Evolutionary conservation across 176 grass and related monocot genomes (phyloP).

Genomic region (Musa acuminata): DNA sequence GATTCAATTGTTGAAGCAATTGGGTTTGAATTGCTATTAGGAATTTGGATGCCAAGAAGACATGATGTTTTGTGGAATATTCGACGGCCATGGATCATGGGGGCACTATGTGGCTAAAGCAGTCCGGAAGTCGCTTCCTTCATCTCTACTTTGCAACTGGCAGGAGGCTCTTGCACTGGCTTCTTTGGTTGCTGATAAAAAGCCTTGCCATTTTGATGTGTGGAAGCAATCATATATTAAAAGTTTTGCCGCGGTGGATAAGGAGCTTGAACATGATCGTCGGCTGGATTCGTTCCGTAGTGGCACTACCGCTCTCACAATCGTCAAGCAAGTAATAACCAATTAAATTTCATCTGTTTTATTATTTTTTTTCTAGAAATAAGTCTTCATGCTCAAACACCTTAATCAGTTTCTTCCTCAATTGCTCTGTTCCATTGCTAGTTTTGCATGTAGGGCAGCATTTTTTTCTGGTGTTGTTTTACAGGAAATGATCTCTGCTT

Average conservation of each 20-base stretch:
- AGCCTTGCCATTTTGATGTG: constrained; percentile 51
- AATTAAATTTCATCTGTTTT: no score
- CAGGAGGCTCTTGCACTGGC: constrained; percentile 53
- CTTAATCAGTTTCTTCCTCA: no score
- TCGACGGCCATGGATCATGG: constrained; percentile 90
- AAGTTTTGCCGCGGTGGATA: constrained; percentile 51
- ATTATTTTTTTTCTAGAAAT: no score
- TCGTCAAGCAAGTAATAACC: constrained; percentile 54
- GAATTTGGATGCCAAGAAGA: constrained; percentile 75
- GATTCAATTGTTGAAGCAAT: no score
- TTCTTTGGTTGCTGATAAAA: constrained; percentile 36
- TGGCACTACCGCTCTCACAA: constrained; percentile 62
- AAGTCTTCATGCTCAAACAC: no score
- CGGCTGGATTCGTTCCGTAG: constrained; percentile 58
- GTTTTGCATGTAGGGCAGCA: no score
- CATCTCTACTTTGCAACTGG: constrained; percentile 66
- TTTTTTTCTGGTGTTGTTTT: background rate
- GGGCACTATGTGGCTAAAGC: constrained; percentile 81
- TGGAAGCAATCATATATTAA: constrained; percentile 56
- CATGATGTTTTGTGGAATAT: constrained; percentile 73
- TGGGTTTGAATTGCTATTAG: constrained; percentile 17
- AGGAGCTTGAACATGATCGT: constrained; percentile 45
- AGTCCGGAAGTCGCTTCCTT: constrained; percentile 56
- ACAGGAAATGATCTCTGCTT: background rate
- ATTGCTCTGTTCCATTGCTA: no score